A percentile compares a stretch with the other conserved stretches of the same genome.
phyloP scores from a whole-genome alignment of 2,329 filamentous ascomycete genomes.

The Dothideomycetes sp. region DNA sequence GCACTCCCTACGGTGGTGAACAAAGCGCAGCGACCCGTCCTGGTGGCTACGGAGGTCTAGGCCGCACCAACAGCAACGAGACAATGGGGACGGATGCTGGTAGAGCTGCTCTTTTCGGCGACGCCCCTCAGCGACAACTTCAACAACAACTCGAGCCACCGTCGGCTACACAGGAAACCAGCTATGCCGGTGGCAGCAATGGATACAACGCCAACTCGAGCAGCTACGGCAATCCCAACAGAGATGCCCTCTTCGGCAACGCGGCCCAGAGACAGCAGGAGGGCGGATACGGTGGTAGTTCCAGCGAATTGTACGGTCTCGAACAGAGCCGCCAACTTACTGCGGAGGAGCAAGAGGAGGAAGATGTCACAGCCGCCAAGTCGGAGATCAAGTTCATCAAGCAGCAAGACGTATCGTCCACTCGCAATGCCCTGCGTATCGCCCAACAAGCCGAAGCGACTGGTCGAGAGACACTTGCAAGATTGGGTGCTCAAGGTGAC shows the following conservation, averaged over 20 bases:
- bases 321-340: slow-evolving; percentile 69
- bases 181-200: slow-evolving; percentile 17
- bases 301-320: slow-evolving; percentile 27
- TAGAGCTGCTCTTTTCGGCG: slow-evolving; percentile 55
- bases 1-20: slow-evolving; percentile 38
- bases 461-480: slow-evolving; percentile 59
- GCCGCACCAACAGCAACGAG: slow-evolving; percentile 37
- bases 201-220: slow-evolving; percentile 5
- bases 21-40: slow-evolving; percentile 27
- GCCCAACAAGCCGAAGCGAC: slow-evolving; percentile 60
- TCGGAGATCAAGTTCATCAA: slow-evolving; percentile 66
- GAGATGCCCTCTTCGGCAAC: background rate
- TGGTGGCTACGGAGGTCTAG: slow-evolving; percentile 47
- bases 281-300: slow-evolving; percentile 15
- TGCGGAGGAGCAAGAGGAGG: slow-evolving; percentile 66
- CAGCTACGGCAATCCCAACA: slow-evolving; percentile 1
- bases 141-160: slow-evolving; percentile 17
- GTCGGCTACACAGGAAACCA: slow-evolving; percentile 9
- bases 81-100: slow-evolving; percentile 41
- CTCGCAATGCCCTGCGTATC: slow-evolving; percentile 56
- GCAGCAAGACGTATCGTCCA: slow-evolving; percentile 63
- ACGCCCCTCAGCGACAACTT: slow-evolving; percentile 41
- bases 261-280: slow-evolving; percentile 2
- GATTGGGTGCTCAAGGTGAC: slow-evolving; percentile 69
- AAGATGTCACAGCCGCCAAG: slow-evolving; percentile 61